phyloP scores from a whole-genome alignment of 2,329 filamentous ascomycete species.

The Aspergillus fischeri region DNA sequence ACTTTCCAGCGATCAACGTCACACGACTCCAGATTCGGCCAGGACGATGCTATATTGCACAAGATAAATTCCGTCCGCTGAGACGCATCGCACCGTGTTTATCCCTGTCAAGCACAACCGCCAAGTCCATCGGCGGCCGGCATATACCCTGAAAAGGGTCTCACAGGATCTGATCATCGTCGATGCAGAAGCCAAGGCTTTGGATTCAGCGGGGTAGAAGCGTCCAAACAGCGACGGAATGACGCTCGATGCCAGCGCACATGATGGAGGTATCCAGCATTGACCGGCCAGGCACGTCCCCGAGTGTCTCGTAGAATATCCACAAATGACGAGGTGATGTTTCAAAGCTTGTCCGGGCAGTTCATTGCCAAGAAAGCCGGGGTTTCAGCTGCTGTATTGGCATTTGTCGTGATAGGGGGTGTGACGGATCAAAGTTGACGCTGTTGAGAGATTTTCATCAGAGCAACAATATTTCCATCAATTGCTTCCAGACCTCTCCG shows the following conservation, averaged over 20 bases:
- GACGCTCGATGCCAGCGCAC: neutral
- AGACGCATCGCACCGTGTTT: neutral
- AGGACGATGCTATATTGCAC: neutral
- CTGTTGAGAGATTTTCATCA: neutral
- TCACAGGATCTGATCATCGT: neutral
- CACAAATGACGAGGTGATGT: neutral
- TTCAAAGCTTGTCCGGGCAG: neutral
- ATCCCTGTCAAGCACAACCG: neutral
- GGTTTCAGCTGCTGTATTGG: neutral
- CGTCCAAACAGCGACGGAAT: neutral
- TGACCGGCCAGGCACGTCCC: neutral
- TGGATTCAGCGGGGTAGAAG: neutral
- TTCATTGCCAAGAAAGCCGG: neutral
- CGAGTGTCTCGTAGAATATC: neutral
- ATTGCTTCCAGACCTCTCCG: neutral
- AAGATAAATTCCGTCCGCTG: neutral
- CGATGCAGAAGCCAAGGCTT: neutral
- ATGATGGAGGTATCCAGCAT: neutral
- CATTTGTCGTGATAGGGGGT: neutral
- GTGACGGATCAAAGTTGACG: neutral
- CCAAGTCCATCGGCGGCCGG: neutral
- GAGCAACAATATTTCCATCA: neutral
- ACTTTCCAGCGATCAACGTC: neutral
- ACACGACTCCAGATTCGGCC: neutral
- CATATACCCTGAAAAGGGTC: neutral